phyloP scores from a whole-genome alignment of 2,329 filamentous ascomycete species.

The Aureobasidium uvarum region DNA sequence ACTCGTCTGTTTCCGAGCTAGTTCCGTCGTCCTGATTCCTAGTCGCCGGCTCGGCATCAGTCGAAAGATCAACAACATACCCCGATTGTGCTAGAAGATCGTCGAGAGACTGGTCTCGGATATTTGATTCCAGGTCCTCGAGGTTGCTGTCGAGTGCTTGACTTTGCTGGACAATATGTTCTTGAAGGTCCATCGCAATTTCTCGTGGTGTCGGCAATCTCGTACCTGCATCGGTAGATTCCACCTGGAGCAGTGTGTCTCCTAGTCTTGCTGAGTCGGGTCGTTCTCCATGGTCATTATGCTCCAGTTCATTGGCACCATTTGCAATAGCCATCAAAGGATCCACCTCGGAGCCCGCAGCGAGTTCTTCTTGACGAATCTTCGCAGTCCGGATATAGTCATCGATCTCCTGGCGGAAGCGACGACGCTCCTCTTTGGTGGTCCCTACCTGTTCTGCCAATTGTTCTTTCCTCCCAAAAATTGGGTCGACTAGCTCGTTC shows the following conservation, averaged over 20 bases:
- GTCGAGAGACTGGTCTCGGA: slow-evolving; percentile 43
- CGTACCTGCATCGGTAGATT: background rate
- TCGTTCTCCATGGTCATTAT: background rate
- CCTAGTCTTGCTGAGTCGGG: background rate
- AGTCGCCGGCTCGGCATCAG: background rate
- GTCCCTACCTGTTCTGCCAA: slow-evolving; percentile 65
- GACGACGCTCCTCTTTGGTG: slow-evolving; percentile 61
- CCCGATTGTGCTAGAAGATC: slow-evolving; percentile 41
- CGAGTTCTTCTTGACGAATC: slow-evolving; percentile 38
- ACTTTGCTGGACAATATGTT: slow-evolving; percentile 36
- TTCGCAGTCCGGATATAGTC: slow-evolving; percentile 34
- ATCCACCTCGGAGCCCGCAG: slow-evolving; percentile 30
- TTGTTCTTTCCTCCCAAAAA: slow-evolving; percentile 82
- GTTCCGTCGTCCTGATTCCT: background rate
- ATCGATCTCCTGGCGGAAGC: slow-evolving; percentile 48
- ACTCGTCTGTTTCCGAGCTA: background rate
- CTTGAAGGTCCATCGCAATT: slow-evolving; percentile 20
- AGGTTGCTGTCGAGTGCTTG: slow-evolving; percentile 35
- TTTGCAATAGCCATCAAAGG: slow-evolving; percentile 34
- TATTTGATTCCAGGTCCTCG: slow-evolving; percentile 35
- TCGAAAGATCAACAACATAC: background rate
- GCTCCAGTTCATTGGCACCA: background rate
- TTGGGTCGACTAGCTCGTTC: slow-evolving; percentile 82
- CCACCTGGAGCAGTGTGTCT: background rate
- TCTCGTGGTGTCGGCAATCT: slow-evolving; percentile 23